These are phyloP conservation scores for Coix lacrymajobi DNA, from an alignment of 176 grass and related monocot genomes.

Conservation along the genomic window DNA sequence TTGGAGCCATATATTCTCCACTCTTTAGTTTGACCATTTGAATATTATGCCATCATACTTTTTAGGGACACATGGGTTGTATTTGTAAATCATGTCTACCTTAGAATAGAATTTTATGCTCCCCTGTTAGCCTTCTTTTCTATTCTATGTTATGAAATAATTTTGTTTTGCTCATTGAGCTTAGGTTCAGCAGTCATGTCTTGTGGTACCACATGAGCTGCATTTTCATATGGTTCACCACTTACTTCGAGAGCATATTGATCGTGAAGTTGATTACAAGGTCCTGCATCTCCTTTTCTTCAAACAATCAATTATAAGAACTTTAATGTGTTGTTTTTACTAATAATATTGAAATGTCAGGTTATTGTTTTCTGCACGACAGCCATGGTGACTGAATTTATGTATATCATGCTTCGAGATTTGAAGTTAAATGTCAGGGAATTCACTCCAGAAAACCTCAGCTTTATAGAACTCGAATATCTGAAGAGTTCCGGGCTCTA, in stretches of 20 bases:
- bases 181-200: conserved; percentile 70
- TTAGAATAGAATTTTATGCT: neutral
- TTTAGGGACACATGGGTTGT: neutral
- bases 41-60: neutral
- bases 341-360: conserved; percentile 35
- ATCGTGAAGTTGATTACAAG: conserved; percentile 85
- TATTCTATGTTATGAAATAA: neutral
- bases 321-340: neutral
- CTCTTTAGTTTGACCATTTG: neutral
- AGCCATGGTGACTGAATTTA: conserved; percentile 86
- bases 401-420: conserved; percentile 79
- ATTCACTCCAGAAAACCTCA: conserved; percentile 96
- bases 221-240: conserved; percentile 84
- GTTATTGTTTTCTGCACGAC: conserved; percentile 88
- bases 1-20: neutral
- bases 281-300: conserved; percentile 14
- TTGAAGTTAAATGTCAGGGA: conserved; percentile 88
- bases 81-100: neutral
- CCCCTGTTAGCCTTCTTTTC: neutral
- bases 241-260: conserved; percentile 71
- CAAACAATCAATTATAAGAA: neutral
- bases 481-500: conserved; percentile 80
- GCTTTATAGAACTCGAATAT: conserved; percentile 79
- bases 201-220: conserved; percentile 68
- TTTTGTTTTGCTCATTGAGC: neutral